Evolutionary conservation across 352 stramenopile genomes (phyloP).

Genomic region (Thalassiosira hispida): DNA sequence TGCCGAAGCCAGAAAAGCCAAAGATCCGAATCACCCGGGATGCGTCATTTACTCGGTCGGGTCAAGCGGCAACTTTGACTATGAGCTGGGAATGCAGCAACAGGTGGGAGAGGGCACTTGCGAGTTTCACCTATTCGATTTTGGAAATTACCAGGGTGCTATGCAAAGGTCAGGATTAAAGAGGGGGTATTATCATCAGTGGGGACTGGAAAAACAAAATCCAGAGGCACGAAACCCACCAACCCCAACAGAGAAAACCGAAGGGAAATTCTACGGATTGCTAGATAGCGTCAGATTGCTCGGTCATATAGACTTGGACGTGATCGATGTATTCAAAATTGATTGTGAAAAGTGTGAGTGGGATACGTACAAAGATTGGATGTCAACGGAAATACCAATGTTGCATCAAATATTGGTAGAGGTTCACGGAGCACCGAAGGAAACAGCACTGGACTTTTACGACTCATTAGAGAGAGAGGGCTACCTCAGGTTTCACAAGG

Average conservation of each 20-base stretch:
- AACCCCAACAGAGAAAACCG: background rate
- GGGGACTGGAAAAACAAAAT: constrained; percentile 51
- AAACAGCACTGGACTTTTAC: constrained; percentile 39
- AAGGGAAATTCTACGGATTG: constrained; percentile 48
- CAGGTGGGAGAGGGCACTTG: constrained; percentile 43
- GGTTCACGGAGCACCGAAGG: constrained; percentile 42
- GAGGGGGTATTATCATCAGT: constrained; percentile 52
- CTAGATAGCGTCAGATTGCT: constrained; percentile 55
- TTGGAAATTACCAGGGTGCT: constrained; percentile 40
- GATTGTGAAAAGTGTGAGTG: constrained; percentile 80
- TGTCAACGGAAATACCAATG: constrained; percentile 29
- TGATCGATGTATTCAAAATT: constrained; percentile 80
- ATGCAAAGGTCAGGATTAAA: constrained; percentile 31
- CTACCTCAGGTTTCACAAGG: constrained; percentile 21
- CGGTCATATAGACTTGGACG: constrained; percentile 56
- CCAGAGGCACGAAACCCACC: background rate
- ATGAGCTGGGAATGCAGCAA: constrained; percentile 63
- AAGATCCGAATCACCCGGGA: constrained; percentile 38
- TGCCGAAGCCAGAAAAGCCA: constrained; percentile 26
- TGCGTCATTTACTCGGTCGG: constrained; percentile 76
- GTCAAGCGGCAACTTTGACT: constrained; percentile 62
- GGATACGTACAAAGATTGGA: constrained; percentile 61
- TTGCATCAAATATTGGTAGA: constrained; percentile 73
- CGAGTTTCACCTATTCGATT: constrained; percentile 80
- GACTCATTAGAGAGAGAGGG: constrained; percentile 17